A percentile compares a stretch with the other conserved stretches of the same genome.
These are phyloP conservation scores for Rhododendron vialii DNA, from an alignment of 148 eudicot species.

Conservation along the genomic window DNA sequence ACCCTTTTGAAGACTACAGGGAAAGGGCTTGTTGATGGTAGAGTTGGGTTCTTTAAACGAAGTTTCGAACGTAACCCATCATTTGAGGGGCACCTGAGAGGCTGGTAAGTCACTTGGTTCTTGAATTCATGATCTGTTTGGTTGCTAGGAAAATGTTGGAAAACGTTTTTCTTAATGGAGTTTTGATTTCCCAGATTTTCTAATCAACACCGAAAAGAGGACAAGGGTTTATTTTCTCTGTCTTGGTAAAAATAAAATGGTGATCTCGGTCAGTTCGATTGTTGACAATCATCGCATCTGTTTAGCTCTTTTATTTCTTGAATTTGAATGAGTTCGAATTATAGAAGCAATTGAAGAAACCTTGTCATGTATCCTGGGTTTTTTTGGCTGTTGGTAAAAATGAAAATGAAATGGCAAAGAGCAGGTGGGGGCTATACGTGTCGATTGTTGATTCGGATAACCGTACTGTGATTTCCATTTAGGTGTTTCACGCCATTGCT, in stretches of 20 bases:
- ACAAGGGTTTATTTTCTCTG: background rate
- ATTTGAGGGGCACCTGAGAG: constrained; percentile 18
- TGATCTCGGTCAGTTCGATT: background rate
- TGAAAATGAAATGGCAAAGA: background rate
- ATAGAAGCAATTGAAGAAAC: background rate
- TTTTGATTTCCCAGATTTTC: background rate
- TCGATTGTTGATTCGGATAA: background rate
- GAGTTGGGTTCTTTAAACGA: constrained; percentile 17
- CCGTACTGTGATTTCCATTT: background rate
- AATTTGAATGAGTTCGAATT: background rate
- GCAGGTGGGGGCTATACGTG: background rate
- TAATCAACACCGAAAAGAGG: background rate
- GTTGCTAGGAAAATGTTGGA: background rate
- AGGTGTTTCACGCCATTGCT: background rate
- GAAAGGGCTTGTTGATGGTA: constrained; percentile 18
- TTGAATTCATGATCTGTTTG: constrained; percentile 1
- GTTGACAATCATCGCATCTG: background rate
- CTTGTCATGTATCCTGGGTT: background rate
- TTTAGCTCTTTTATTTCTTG: background rate
- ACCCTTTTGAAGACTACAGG: constrained; percentile 26
- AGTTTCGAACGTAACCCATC: constrained; percentile 10
- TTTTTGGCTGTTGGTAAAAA: too few species aligned
- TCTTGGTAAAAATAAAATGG: background rate
- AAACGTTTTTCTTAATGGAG: background rate
- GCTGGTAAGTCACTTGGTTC: constrained; percentile 28